Percentiles rank a stretch among this genome's conserved stretches.
phyloP scores from a whole-genome alignment of 371 early-diverging fungal genomes.

The Apophysomyces sp. region DNA sequence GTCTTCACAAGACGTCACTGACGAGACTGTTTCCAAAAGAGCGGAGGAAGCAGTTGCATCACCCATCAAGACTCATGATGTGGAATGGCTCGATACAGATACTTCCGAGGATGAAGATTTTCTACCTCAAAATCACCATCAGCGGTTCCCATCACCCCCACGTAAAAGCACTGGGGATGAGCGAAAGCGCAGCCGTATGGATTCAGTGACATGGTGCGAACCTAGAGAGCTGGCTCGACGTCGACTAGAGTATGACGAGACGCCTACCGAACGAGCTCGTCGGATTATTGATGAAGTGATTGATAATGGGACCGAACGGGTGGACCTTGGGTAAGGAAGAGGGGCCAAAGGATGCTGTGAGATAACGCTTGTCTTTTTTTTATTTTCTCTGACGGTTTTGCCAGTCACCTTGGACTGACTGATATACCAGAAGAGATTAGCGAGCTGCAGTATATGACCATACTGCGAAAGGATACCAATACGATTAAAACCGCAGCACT shows the following conservation, averaged over 20 bases:
- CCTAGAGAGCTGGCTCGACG: conserved; percentile 27
- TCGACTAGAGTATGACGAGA: conserved; percentile 30
- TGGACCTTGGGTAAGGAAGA: conserved; percentile 51
- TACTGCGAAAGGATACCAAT: conserved; percentile 45
- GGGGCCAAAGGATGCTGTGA: background rate
- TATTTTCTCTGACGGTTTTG: background rate
- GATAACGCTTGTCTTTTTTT: background rate
- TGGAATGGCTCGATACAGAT: conserved; percentile 44
- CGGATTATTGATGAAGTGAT: conserved; percentile 50
- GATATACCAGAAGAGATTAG: conserved; percentile 54
- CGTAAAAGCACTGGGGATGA: background rate
- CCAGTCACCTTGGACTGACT: conserved; percentile 44
- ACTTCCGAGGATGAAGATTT: conserved; percentile 44
- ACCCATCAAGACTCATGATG: conserved; percentile 11
- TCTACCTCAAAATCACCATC: conserved; percentile 21
- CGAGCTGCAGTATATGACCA: conserved; percentile 51
- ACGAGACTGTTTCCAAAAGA: background rate
- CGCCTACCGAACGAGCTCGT: conserved; percentile 36
- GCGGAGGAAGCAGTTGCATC: background rate
- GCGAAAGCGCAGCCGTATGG: background rate
- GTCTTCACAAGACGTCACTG: conserved; percentile 5
- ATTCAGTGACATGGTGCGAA: background rate
- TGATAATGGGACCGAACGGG: conserved; percentile 52
- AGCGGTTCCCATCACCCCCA: conserved; percentile 1
- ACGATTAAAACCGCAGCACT: conserved; percentile 43